phyloP scores from a whole-genome alignment of 2,329 filamentous ascomycete genomes.

The Rhytidhysteron rufulum region DNA sequence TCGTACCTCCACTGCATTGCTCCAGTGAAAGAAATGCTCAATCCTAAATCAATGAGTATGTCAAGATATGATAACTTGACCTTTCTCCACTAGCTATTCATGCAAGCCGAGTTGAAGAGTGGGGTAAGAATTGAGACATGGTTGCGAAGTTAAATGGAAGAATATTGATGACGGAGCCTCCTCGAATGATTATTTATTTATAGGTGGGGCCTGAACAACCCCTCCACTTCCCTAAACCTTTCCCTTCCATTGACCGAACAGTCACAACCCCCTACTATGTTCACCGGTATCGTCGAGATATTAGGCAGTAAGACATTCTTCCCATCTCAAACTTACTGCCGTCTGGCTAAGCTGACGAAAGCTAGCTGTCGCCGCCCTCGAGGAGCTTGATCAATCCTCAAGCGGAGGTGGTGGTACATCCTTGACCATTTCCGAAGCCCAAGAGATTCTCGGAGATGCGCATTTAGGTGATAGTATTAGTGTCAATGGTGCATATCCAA shows the following conservation, averaged over 20 bases:
- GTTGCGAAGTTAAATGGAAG: too few relatives aligned
- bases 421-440: conserved; percentile 74
- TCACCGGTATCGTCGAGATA: conserved; percentile 66
- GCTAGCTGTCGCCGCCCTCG: conserved; percentile 76
- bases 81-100: too few relatives aligned
- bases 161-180: too few relatives aligned
- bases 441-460: conserved; percentile 75
- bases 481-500: conserved; percentile 65
- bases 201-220: too few relatives aligned
- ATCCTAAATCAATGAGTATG: too few relatives aligned
- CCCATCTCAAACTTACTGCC: background rate
- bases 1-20: too few relatives aligned
- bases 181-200: too few relatives aligned
- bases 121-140: too few relatives aligned
- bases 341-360: conserved; percentile 25
- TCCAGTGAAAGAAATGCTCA: too few relatives aligned
- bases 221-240: too few relatives aligned
- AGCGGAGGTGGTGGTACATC: conserved; percentile 77
- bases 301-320: conserved; percentile 70
- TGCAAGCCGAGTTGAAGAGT: too few relatives aligned
- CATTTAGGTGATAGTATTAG: conserved; percentile 90
- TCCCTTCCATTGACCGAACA: conserved; percentile 9
- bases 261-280: conserved; percentile 59
- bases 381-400: conserved; percentile 70
- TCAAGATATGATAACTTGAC: too few relatives aligned